Evolutionary conservation across 1,139 yeast species (phyloP), one percentile per base, ranked within the genome.

Genomic region (Candida sp.): DNA sequence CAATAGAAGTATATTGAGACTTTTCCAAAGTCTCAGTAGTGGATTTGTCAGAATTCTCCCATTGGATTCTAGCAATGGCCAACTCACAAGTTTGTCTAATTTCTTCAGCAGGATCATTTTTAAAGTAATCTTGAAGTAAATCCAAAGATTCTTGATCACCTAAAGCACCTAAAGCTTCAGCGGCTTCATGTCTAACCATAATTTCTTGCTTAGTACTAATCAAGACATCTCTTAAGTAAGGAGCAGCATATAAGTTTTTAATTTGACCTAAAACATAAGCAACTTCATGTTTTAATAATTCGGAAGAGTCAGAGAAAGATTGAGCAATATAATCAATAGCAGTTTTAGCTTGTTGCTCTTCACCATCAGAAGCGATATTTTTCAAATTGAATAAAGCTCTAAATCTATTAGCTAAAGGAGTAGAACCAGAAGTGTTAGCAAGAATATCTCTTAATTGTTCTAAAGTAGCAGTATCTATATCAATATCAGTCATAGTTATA

Each of bases 131-230:
- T 50, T 79, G 69, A 52, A 95, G 77, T 43, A 90, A 65, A 0
- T 70, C 78, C 46, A 93, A 66, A n/a, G 96, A 87, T 4, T 80
- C 84, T 40, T 69, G 67, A 63, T 90, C 96, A 40, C 96, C 97
- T 44, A 95, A 73, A 33, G 99, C 99, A 47, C 99, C 99, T 45
- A 95, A 76, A 29, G 98, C 99, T 68, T 95, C 99, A 9, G 99
- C 99, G 19, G 99, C 99, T 66, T 95, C 99, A 64, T 95, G 99
- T 65, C 99, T 86, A 33, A 95, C 99, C 98, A 95, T 95, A 47
- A 87, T 75, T 61, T 86, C 93, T 68, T 95, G 98, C 46, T 71
- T 68, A 40, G 72, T 57, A 60, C 86, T 84, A 45, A 70, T 66
- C 54, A 93, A 76, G 32, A 88, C 95, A n/a, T 75, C 73, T 61